phyloP scores from a whole-genome alignment of 2,329 filamentous ascomycete genomes.

The Cryphonectria japonica region DNA sequence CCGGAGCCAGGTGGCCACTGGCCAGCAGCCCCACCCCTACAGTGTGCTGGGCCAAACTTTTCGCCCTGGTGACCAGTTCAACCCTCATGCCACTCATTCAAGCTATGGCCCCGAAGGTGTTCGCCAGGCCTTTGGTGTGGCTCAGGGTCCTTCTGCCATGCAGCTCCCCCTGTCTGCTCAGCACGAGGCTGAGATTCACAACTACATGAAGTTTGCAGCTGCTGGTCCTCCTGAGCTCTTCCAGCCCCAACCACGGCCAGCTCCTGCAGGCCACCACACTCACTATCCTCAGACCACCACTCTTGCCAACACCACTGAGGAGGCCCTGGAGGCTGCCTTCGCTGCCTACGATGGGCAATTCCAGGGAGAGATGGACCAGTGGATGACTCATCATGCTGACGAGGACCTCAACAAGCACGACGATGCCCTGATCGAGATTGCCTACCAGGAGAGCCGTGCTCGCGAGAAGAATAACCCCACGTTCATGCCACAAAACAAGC shows the following conservation, averaged over 20 bases:
- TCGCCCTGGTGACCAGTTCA: constrained; percentile 1
- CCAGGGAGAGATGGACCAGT: constrained; percentile 36
- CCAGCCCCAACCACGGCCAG: not conserved
- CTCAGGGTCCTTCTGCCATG: not conserved
- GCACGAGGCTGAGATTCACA: not conserved
- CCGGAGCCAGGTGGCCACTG: not conserved
- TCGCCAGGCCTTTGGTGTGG: not conserved
- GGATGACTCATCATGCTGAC: constrained; percentile 40
- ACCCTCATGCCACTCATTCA: not conserved
- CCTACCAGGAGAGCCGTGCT: constrained; percentile 21
- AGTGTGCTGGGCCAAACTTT: not conserved
- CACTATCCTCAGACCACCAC: constrained; percentile 28
- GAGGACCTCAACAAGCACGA: constrained; percentile 33
- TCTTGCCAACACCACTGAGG: constrained; percentile 28
- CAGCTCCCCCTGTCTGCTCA: not conserved
- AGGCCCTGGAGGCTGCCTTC: constrained; percentile 37
- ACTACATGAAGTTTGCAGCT: constrained; percentile 2
- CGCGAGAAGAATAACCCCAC: constrained; percentile 30
- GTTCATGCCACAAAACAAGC: constrained; percentile 37
- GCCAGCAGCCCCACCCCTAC: not conserved
- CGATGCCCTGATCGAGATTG: constrained; percentile 24
- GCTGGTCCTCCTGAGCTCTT: constrained; percentile 5
- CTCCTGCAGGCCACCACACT: constrained; percentile 3
- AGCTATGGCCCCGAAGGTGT: not conserved
- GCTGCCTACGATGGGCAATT: constrained; percentile 37